Base-by-base conservation (phyloP, 306 rosid species). In the Nissolia schottii region DNA sequence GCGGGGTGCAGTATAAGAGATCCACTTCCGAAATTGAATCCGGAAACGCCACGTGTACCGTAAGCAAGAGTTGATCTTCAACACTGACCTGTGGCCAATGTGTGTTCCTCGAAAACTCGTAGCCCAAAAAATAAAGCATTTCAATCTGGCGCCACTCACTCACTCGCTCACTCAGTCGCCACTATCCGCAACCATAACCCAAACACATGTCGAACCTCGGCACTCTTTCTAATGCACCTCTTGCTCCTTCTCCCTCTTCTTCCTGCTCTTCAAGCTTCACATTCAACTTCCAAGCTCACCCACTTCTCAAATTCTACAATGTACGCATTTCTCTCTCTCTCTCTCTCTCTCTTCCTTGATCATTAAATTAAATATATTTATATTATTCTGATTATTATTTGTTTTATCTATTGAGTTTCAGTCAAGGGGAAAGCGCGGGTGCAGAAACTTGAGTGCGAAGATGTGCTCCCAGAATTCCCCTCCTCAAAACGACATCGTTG, bases 401-500 rank as follows among this genome's bases (percentile, higher is more conserved):
- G 0, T 2, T 50, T 15, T 6, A 8, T 63, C 66, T 20, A 3
- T 48, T 37, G 53, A 10, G 60, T 67, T 77, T 29, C 51, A 80
- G 82, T 55, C 77, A 22, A 37, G 28, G 64, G 54, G 22, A 27
- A 71, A 9, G 28, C 23, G 0, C 65, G 71, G 38, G 14, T 49
- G 60, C 74, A 76, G 53, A 63, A 67, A 16, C 49, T 83, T 70
- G 55, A 77, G 86, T 53, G 22, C 64, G 16, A 76, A 46, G 20
- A 85, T 93, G 92, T 84, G 86, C 18, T 70, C 85, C 40, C n/a
- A n/a, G 48, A 19, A 59, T 78, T 15, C 87, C 20, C 78, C 74
- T 50, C 81, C 93, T 55, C 78, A 81, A 76, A 84, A 76, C 70
- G 55, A 83, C 73, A 27, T 82, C 61, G 89, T 89, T 62, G 98